phyloP scores from a whole-genome alignment of 2,329 filamentous ascomycete genomes.

The Apiospora arundinis region DNA sequence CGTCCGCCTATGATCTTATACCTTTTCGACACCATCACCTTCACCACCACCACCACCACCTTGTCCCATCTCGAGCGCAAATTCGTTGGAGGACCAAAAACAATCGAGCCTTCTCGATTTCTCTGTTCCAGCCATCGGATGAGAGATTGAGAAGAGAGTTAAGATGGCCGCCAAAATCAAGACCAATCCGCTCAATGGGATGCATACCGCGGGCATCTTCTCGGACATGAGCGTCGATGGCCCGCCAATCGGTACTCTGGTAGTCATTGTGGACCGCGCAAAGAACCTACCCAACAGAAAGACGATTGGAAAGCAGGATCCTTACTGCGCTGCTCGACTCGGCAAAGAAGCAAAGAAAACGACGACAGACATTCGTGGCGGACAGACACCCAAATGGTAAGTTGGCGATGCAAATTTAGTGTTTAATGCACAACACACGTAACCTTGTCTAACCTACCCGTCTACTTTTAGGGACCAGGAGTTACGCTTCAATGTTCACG shows the following conservation, averaged over 20 bases:
- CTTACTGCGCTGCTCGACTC: slow-evolving; percentile 90
- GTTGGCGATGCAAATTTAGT: slow-evolving; percentile 36
- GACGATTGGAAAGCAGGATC: slow-evolving; percentile 98
- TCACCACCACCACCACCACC: background rate
- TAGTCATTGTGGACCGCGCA: slow-evolving; percentile 89
- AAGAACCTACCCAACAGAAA: slow-evolving; percentile 97
- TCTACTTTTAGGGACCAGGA: slow-evolving; percentile 82
- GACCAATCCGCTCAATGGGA: slow-evolving; percentile 62
- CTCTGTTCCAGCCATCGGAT: background rate
- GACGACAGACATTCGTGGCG: slow-evolving; percentile 88
- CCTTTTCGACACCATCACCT: background rate
- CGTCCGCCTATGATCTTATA: background rate
- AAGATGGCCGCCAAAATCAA: slow-evolving; percentile 62
- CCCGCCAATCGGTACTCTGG: slow-evolving; percentile 89
- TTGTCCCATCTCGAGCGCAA: background rate
- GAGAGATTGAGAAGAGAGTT: slow-evolving; percentile 3
- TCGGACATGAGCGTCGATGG: slow-evolving; percentile 94
- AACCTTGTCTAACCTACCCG: slow-evolving; percentile 16
- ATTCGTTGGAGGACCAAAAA: background rate
- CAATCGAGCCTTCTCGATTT: slow-evolving; percentile 2
- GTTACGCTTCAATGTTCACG: slow-evolving; percentile 92
- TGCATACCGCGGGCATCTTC: slow-evolving; percentile 91
- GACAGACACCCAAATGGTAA: slow-evolving; percentile 95
- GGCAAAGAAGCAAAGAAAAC: slow-evolving; percentile 99
- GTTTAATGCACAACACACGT: background rate